phyloP scores from a whole-genome alignment of 139 green algal genomes.

The Nannochloris sp. region DNA sequence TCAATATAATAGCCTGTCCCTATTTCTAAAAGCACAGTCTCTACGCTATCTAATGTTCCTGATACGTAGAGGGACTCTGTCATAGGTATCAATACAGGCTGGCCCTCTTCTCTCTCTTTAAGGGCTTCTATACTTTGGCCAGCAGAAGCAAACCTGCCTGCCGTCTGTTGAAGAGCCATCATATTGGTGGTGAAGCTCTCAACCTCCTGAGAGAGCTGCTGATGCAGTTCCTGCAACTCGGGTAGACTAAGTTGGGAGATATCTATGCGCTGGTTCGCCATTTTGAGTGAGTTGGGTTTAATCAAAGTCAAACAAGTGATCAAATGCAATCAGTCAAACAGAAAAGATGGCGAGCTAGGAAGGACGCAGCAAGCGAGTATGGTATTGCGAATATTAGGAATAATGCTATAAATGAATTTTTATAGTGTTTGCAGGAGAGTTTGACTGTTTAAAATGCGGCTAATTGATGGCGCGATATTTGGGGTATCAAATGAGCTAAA shows the following conservation, averaged over 20 bases:
- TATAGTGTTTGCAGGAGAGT: too few species aligned
- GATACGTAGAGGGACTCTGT: conserved; percentile 82
- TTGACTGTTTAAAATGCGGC: too few species aligned
- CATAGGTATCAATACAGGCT: conserved; percentile 81
- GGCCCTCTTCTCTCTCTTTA: conserved; percentile 49
- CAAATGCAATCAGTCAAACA: too few species aligned
- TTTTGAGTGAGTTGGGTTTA: not conserved
- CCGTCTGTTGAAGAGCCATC: conserved; percentile 40
- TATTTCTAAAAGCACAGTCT: conserved; percentile 83
- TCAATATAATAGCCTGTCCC: conserved; percentile 89
- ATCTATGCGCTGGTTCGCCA: conserved; percentile 10
- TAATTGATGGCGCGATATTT: too few species aligned
- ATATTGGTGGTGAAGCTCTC: conserved; percentile 30
- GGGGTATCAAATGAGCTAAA: too few species aligned
- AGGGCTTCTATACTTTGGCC: conserved; percentile 42
- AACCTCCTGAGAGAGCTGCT: conserved; percentile 38
- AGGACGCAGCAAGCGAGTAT: too few species aligned
- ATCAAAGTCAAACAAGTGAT: not conserved
- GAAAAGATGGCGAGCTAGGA: too few species aligned
- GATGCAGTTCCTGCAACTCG: conserved; percentile 18
- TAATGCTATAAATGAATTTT: too few species aligned
- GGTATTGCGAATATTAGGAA: too few species aligned
- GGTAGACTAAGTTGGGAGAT: conserved; percentile 5
- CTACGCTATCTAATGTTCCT: conserved; percentile 52
- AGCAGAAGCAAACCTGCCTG: conserved; percentile 37